Evolutionary conservation across 1,284 basidiomycete species (phyloP).

Genomic region (Trichosporon sp.): DNA sequence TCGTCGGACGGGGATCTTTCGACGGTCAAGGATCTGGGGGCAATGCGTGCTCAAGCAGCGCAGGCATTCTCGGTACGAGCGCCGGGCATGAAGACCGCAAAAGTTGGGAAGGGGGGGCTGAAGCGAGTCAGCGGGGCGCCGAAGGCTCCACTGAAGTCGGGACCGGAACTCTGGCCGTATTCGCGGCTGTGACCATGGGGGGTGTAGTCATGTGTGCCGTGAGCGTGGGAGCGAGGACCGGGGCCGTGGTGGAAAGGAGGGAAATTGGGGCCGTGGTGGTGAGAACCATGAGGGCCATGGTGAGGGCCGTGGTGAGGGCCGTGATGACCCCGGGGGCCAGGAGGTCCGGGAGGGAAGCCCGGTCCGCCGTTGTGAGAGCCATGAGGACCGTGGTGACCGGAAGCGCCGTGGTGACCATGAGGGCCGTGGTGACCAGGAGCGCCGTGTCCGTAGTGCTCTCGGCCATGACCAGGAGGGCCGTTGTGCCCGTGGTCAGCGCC

Average conservation of each 20-base stretch:
- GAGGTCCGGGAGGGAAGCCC: neutral
- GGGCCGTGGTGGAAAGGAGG: neutral
- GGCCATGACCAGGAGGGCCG: neutral
- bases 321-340: no score
- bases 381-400: neutral
- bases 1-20: no score
- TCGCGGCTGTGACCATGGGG: neutral
- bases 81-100: neutral
- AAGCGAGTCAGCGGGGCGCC: neutral
- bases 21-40: no score
- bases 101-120: neutral
- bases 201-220: neutral
- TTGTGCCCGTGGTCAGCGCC: neutral
- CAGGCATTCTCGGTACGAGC: no score
- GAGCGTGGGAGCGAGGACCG: neutral
- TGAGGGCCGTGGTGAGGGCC: neutral
- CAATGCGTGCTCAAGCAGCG: no score
- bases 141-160: neutral
- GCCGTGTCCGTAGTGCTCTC: neutral
- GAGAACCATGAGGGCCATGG: neutral
- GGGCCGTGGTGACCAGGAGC: neutral
- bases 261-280: no score
- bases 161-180: neutral
- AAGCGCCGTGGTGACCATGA: neutral
- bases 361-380: neutral